Base-by-base conservation (phyloP, 495 filamentous ascomycete genomes). In the Penicilliopsis zonata region DNA sequence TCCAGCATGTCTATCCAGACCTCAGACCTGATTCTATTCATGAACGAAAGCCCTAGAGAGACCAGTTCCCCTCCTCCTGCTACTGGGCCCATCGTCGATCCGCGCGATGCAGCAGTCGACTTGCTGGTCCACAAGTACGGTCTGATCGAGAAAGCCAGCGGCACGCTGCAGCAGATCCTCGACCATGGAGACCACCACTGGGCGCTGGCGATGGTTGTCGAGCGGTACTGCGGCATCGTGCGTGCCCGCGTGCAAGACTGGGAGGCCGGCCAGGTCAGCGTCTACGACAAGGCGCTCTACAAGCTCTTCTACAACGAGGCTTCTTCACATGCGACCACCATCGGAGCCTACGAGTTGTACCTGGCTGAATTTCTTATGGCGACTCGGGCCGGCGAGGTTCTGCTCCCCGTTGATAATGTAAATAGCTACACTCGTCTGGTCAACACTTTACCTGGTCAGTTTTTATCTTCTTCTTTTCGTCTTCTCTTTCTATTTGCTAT, bases 231-330 rank as follows among this genome's bases (percentile, higher is more conserved):
- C 13, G 37, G 38, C 3, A 40, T 57, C 9, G 42, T 65, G 23
- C 36, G 38, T 12, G 38, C 36, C 5, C 65, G 63, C 31, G 61
- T 55, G 2, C 47, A 46, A 28, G 28, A 38, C n/a, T 41, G 54
- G 13, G 54, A 50, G 6, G 48, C 60, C 20, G 42, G 48, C n/a
- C 52, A 69, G 34, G 41, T 67, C 32, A 67, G 49, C 3, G 35
- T 58, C 36, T 61, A 50, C 21, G 62, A 69, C 38, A 49, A 41
- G 31, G 54, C 55, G 13, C 45, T 69, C 34, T 27, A 54, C 5
- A 34, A 36, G 8, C 50, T 67, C 4, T 55, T 45, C 20, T 30
- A 47, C 2, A 37, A 56, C 17, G 53, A 49, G 18, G 33, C 48
- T 9, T 29, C n/a, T n/a, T n/a, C n/a, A n/a, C n/a, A 47, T n/a